Evolutionary conservation across 768 basidiomycete genomes (phyloP), one percentile per base, ranked within the genome.

Genomic region (Mycena chlorophos): DNA sequence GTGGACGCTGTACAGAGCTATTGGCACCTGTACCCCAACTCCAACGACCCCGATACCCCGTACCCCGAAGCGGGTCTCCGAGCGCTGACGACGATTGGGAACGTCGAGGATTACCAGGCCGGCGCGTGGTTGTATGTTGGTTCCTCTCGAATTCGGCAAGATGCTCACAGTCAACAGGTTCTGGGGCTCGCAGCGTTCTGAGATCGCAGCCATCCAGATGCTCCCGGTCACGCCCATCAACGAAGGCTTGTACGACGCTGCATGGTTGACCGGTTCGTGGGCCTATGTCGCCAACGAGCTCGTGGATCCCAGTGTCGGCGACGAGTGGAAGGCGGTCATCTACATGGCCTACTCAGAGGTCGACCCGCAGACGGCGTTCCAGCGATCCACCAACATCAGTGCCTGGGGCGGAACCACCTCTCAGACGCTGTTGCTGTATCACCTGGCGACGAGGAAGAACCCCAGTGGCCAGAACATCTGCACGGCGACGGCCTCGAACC

Each of bases 121-220:
- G 72, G 72, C 3, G 69, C 72, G 20, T 73, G 72, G 72, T 63
- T 70, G 70, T 72, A 58, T 61, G 70, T 63, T 10, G 22, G n/a
- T n/a, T 52, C 19, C 17, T 26, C 45, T n/a, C 23, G 17, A 25
- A 27, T 29, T 46, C 31, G 38, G 30, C 20, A 17, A 12, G 22
- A 37, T n/a, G n/a, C 1, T 3, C 17, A 16, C 17, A 23, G 17
- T n/a, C 46, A 39, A 0, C 31, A 70, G 66, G 40, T 73, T 71
- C 57, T 72, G 72, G 72, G 72, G 72, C 1, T 60, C 60, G 26
- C 65, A 72, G 39, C 67, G 64, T 29, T 62, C 68, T 5, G 60
- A 73, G 60, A 72, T 71, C 20, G 68, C 70, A 22, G 69, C 71
- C 1, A 73, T 73, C 34, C 72, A 72, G 48, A 71, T 73, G n/a